These are phyloP conservation scores for Apophysomyces ossiformis DNA, from an alignment of 371 early-diverging fungal genomes.

Conservation along the genomic window DNA sequence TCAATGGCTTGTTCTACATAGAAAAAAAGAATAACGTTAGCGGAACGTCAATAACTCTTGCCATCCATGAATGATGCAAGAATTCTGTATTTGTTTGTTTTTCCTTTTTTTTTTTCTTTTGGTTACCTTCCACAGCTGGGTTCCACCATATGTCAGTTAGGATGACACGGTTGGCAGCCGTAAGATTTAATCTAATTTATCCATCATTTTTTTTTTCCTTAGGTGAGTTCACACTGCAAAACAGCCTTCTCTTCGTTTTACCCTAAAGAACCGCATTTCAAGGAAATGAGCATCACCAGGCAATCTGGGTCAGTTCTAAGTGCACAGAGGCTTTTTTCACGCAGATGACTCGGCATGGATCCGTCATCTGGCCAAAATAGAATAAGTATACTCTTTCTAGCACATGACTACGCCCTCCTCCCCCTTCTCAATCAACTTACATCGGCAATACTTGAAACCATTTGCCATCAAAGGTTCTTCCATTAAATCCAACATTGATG, in stretches of 20 bases:
- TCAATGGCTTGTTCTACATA: constrained; percentile 81
- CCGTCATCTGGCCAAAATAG: constrained; percentile 56
- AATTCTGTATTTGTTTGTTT: no score
- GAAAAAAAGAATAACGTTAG: neutral
- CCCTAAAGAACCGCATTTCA: constrained; percentile 76
- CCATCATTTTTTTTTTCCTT: neutral
- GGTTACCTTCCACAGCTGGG: constrained; percentile 73
- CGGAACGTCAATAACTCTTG: no score
- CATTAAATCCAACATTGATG: constrained; percentile 76
- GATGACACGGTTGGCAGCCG: constrained; percentile 75
- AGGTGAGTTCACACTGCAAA: neutral
- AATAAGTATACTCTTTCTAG: constrained; percentile 18
- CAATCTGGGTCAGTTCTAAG: constrained; percentile 60
- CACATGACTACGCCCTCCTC: constrained; percentile 42
- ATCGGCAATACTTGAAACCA: constrained; percentile 64
- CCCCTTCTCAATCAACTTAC: constrained; percentile 48
- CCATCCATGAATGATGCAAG: no score
- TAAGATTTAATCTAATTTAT: constrained; percentile 72
- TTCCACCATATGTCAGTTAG: constrained; percentile 90
- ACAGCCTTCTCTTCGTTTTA: constrained; percentile 25
- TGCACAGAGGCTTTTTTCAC: constrained; percentile 52
- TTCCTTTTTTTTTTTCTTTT: no score
- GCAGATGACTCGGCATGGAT: constrained; percentile 40
- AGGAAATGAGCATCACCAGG: constrained; percentile 68
- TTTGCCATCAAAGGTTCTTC: constrained; percentile 65